Conservation (phyloP, 2,329 filamentous ascomycete genomes). For the Aureobasidium sp. region DNA sequence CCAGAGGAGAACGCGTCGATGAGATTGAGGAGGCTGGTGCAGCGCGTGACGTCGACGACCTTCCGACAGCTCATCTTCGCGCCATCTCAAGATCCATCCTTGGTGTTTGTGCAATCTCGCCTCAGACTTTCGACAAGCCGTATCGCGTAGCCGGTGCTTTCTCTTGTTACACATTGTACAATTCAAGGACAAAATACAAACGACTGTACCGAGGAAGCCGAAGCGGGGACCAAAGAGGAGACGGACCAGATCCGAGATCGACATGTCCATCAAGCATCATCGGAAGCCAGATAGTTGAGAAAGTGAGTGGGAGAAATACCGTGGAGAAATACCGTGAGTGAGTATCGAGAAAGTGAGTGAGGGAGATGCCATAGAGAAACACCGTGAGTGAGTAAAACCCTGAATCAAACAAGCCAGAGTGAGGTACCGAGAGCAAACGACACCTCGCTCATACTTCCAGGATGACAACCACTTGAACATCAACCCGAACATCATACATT, state of each 20-base stretch:
- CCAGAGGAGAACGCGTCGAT: neutral
- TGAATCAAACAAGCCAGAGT: neutral
- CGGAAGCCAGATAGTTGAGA: neutral
- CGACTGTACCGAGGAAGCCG: neutral
- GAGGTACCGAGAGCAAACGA: neutral
- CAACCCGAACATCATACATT: neutral
- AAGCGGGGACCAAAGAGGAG: neutral
- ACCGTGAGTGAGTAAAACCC: no score
- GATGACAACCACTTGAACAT: neutral
- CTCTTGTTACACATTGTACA: neutral
- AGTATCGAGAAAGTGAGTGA: no score
- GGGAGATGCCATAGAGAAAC: no score
- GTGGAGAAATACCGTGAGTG: no score
- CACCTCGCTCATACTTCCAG: neutral
- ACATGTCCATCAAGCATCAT: neutral
- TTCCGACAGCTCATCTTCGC: neutral
- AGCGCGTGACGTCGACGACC: neutral
- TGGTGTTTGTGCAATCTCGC: neutral
- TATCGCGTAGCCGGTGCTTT: neutral
- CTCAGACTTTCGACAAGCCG: neutral
- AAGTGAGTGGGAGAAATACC: neutral
- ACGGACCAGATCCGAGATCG: neutral
- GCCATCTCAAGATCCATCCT: neutral
- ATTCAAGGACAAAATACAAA: neutral
- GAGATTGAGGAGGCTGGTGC: neutral